Conservation (phyloP, 768 basidiomycete genomes). For the Amanita pseudoporphyria region DNA sequence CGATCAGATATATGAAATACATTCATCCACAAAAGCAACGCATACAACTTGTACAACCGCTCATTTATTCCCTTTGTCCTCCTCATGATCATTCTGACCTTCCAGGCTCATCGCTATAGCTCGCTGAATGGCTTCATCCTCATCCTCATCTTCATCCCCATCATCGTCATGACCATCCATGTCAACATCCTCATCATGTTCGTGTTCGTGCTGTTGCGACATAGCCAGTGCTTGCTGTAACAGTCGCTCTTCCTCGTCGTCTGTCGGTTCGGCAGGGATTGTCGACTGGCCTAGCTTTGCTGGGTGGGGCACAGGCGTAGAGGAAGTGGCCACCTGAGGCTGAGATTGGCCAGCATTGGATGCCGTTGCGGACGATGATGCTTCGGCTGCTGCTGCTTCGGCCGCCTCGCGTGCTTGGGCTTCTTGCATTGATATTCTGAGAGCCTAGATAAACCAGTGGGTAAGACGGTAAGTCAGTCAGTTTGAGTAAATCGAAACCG, state of each 20-base stretch:
- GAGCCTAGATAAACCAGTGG: too few relatives aligned
- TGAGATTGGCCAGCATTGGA: constrained; percentile 17
- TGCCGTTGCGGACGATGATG: constrained; percentile 30
- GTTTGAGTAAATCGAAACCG: too few relatives aligned
- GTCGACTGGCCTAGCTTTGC: constrained; percentile 17
- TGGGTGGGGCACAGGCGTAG: too few relatives aligned
- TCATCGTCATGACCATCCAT: constrained; percentile 27
- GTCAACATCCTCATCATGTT: constrained; percentile 49
- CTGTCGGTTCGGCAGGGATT: constrained; percentile 35
- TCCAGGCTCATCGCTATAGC: constrained; percentile 95
- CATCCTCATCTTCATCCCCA: constrained; percentile 44
- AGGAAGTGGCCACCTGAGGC: constrained; percentile 11
- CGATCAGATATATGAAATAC: too few relatives aligned
- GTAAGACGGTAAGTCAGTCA: background rate
- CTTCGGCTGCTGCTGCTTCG: constrained; percentile 26
- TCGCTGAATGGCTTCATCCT: constrained; percentile 67
- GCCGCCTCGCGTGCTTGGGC: constrained; percentile 70
- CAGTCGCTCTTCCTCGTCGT: constrained; percentile 72
- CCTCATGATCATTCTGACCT: constrained; percentile 24
- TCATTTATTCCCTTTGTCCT: constrained; percentile 24
- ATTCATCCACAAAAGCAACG: too few relatives aligned
- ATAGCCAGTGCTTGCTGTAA: constrained; percentile 71
- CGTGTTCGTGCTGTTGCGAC: constrained; percentile 25
- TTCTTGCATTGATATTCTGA: constrained; percentile 97
- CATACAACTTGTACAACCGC: too few relatives aligned